phyloP scores from a whole-genome alignment of 805 yeast species.

The Grigorovia humatica region DNA sequence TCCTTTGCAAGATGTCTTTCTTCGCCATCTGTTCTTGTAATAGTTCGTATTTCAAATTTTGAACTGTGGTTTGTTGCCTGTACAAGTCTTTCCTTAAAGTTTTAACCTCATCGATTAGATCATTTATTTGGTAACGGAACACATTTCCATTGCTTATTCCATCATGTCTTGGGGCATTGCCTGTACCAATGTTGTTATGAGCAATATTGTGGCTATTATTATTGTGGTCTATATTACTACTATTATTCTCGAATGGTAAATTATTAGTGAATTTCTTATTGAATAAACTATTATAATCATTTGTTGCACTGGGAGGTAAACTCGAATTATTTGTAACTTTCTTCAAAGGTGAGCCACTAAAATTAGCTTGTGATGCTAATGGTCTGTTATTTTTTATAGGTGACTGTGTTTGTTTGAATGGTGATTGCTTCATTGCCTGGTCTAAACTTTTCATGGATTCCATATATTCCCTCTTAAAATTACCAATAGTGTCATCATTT shows the following conservation, averaged over 20 bases:
- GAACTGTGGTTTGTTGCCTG: constrained; percentile 16
- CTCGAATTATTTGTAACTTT: background rate
- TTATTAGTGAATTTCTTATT: background rate
- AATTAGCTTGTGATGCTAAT: background rate
- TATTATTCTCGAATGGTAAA: background rate
- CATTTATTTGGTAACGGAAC: constrained; percentile 1
- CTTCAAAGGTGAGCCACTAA: background rate
- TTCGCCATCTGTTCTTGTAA: constrained; percentile 7
- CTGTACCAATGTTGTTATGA: no score
- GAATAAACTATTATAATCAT: background rate
- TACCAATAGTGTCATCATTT: constrained; percentile 24
- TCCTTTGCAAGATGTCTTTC: constrained; percentile 10
- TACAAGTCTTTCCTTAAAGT: constrained; percentile 11
- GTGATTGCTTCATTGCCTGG: background rate
- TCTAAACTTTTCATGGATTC: constrained; percentile 18
- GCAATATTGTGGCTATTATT: no score
- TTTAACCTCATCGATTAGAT: constrained; percentile 11
- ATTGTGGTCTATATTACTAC: no score
- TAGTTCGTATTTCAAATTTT: constrained; percentile 11
- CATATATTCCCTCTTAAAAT: constrained; percentile 21
- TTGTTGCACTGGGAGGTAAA: background rate
- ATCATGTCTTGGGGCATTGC: no score
- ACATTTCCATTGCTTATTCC: background rate
- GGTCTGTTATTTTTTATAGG: background rate
- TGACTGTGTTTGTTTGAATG: background rate